A percentile compares a stretch with the other conserved stretches of the same genome.
These are phyloP conservation scores for Trichoderma brevicompactum DNA, from an alignment of 2,329 filamentous ascomycete genomes.

Conservation along the genomic window DNA sequence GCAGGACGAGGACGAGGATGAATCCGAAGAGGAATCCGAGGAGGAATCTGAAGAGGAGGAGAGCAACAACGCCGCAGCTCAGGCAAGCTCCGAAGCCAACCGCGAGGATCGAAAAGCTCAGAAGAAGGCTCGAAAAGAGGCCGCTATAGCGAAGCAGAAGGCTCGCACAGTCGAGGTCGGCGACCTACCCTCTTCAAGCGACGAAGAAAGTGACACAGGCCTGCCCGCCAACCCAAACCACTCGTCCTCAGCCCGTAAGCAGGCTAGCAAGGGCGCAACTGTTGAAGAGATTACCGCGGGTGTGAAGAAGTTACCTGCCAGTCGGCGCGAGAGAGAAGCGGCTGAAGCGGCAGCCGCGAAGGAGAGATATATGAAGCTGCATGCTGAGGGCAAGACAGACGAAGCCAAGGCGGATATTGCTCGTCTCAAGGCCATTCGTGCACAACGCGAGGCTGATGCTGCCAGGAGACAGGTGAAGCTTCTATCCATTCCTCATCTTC, in stretches of 20 bases:
- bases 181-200: conserved; percentile 76
- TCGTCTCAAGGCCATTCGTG: conserved; percentile 77
- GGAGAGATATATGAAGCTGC: conserved; percentile 88
- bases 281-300: conserved; percentile 59
- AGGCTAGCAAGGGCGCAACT: conserved; percentile 47
- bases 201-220: conserved; percentile 63
- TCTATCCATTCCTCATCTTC: too few species aligned
- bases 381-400: conserved; percentile 94
- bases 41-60: conserved; percentile 52
- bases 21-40: conserved; percentile 56
- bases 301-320: conserved; percentile 58
- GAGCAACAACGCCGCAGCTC: conserved; percentile 50
- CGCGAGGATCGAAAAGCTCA: conserved; percentile 87
- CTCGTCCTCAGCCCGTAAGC: conserved; percentile 71
- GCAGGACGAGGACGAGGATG: conserved; percentile 54
- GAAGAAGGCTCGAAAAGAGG: conserved; percentile 89
- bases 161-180: conserved; percentile 76
- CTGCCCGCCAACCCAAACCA: conserved; percentile 88
- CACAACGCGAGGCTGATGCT: conserved; percentile 84
- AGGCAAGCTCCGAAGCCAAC: conserved; percentile 55
- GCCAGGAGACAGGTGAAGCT: conserved; percentile 73
- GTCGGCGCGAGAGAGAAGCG: conserved; percentile 68
- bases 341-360: conserved; percentile 85
- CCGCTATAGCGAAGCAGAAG: conserved; percentile 78
- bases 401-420: conserved; percentile 90